phyloP scores from a whole-genome alignment of 345 rosid species.

The Lumnitzera littorea region DNA sequence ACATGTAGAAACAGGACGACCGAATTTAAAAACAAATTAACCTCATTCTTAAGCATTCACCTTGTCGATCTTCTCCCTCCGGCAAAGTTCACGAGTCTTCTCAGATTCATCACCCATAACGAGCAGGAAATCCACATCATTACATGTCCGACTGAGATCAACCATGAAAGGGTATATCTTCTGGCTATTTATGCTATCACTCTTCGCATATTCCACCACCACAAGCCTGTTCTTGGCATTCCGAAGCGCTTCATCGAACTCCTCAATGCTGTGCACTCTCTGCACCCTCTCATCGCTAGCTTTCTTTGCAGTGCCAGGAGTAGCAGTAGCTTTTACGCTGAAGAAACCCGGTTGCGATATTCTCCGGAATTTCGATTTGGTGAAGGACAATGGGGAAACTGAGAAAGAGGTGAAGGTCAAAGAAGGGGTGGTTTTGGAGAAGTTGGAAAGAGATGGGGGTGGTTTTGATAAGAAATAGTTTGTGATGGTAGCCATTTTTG shows the following conservation, averaged over 20 bases:
- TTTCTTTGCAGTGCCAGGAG: conserved; percentile 18
- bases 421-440: too few relatives aligned
- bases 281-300: conserved; percentile 48
- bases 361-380: too few relatives aligned
- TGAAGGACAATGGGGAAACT: too few relatives aligned
- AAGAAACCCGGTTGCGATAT: too few relatives aligned
- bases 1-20: too few relatives aligned
- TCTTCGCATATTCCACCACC: conserved; percentile 72
- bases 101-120: conserved; percentile 91
- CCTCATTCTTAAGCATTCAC: too few relatives aligned
- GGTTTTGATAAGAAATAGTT: too few relatives aligned
- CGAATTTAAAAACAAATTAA: too few relatives aligned
- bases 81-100: conserved; percentile 57
- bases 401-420: too few relatives aligned
- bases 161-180: conserved; percentile 85
- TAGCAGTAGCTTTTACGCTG: too few relatives aligned
- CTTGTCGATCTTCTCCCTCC: conserved; percentile 62
- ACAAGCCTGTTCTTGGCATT: conserved; percentile 62
- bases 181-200: conserved; percentile 39
- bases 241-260: conserved; percentile 65
- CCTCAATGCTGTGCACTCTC: conserved; percentile 60
- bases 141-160: conserved; percentile 70
- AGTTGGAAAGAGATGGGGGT: too few relatives aligned
- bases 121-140: conserved; percentile 70
- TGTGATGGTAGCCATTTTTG: too few relatives aligned